These are phyloP conservation scores for Chalciporus sphaerocephalus DNA, from an alignment of 768 basidiomycete genomes.

Conservation along the genomic window DNA sequence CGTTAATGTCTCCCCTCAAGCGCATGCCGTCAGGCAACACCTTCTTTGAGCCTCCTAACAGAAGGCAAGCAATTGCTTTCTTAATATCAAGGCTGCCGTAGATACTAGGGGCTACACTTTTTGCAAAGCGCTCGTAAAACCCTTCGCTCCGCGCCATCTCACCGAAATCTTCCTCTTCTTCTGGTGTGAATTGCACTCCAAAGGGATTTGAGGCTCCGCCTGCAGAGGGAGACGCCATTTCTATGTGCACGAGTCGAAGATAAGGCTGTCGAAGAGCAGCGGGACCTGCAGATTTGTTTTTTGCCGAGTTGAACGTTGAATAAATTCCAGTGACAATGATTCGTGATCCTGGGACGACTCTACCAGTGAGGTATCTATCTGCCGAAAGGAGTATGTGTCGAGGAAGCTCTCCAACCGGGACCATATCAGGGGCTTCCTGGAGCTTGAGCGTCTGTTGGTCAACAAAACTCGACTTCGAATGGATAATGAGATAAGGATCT, in stretches of 20 bases:
- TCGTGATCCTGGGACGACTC: conserved; percentile 93
- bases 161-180: conserved; percentile 96
- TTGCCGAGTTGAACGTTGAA: conserved; percentile 88
- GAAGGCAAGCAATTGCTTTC: conserved; percentile 92
- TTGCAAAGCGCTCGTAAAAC: conserved; percentile 91
- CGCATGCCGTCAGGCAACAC: conserved; percentile 96
- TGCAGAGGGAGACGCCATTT: conserved; percentile 75
- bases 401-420: conserved; percentile 96
- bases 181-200: conserved; percentile 83
- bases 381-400: conserved; percentile 90
- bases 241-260: conserved; percentile 88
- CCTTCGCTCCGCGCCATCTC: conserved; percentile 84
- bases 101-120: conserved; percentile 94
- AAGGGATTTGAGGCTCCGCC: conserved; percentile 79
- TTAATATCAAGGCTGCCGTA: conserved; percentile 97
- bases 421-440: conserved; percentile 99
- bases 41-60: conserved; percentile 97
- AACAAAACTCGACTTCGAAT: conserved; percentile 89
- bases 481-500: conserved; percentile 93
- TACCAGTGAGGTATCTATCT: conserved; percentile 87
- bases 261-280: conserved; percentile 93
- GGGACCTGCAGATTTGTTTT: conserved; percentile 77
- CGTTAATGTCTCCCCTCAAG: conserved; percentile 95
- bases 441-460: conserved; percentile 96
- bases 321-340: conserved; percentile 95